Base-by-base conservation (phyloP, 331 rosid genomes). In the Rhamnella rubrinervis region DNA sequence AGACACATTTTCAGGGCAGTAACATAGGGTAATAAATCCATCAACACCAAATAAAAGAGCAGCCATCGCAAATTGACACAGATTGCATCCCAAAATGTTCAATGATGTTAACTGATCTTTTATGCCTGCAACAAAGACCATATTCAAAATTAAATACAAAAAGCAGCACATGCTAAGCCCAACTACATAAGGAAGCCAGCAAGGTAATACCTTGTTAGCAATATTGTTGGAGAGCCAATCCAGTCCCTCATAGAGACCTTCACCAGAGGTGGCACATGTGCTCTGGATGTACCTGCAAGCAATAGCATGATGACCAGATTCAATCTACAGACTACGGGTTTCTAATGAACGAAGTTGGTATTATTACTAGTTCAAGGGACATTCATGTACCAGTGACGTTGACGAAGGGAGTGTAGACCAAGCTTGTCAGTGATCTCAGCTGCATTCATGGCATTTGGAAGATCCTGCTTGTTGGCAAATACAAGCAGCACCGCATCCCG, bases 171-270 rank as follows among this genome's bases (percentile, higher is more conserved):
- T 21, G 3, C 4, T 53, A 10, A 21, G 9, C 25, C 8, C 11
- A n/a, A 7, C 3, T 1, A 6, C 10, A 17, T 18, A 59, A 18
- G 1, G 57, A 61, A 63, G 4, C 5, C 46, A 61, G 23, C 61
- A 40, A 18, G 20, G 28, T 4, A 18, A 11, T 28, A 67, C 84
- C 84, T 78, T 83, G 74, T 73, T 84, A 62, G 86, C 83, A 52
- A 86, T 83, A 28, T 86, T 86, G 82, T 81, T 84, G 73, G 88
- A 84, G 60, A 86, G 92, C 92, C 85, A 81, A 19, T 86, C 91
- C 35, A 86, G 67, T 21, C 86, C 91, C 72, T 86, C 86, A 1
- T 83, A 86, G 25, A 83, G 88, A 59, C 91, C 88, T 76, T 86
- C 88, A 17, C 86, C 88, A 28, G 86, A 86, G 55, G 85, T 83